Conservation (phyloP, 345 rosid species). For the Orychophragmus violaceus region DNA sequence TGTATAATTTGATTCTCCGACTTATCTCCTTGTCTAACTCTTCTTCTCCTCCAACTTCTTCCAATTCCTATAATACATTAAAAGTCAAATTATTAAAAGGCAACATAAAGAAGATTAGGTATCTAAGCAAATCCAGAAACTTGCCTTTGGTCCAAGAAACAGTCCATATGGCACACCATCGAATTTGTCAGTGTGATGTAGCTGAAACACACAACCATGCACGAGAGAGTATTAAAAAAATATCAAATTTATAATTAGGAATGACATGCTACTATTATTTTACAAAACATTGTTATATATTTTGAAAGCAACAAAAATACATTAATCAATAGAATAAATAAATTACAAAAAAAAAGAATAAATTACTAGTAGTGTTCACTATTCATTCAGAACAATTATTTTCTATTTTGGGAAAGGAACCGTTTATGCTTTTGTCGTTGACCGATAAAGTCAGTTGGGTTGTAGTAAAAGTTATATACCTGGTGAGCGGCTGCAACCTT, state of each 20-base stretch:
- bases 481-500: slow-evolving; percentile 86
- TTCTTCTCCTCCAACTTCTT: slow-evolving; percentile 67
- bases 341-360: background rate
- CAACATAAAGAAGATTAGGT: background rate
- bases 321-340: background rate
- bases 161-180: slow-evolving; percentile 86
- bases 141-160: slow-evolving; percentile 81
- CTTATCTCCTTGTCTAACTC: slow-evolving; percentile 70
- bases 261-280: background rate
- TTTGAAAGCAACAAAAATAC: too few species aligned
- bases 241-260: background rate
- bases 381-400: background rate
- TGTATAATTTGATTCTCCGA: slow-evolving; percentile 48
- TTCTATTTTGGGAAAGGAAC: slow-evolving; percentile 3
- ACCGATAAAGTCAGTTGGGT: background rate
- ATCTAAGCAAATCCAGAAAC: background rate
- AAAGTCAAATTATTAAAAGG: background rate
- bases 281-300: background rate
- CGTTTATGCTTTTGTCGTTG: background rate
- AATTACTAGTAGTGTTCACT: background rate
- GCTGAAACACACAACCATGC: slow-evolving; percentile 36
- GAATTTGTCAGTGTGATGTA: slow-evolving; percentile 89
- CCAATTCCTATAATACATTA: slow-evolving; percentile 57
- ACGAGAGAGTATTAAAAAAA: background rate
- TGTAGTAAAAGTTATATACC: slow-evolving; percentile 21